These are phyloP conservation scores for Solanum verrucosum DNA, from an alignment of 257 asterid species.

Conservation along the genomic window DNA sequence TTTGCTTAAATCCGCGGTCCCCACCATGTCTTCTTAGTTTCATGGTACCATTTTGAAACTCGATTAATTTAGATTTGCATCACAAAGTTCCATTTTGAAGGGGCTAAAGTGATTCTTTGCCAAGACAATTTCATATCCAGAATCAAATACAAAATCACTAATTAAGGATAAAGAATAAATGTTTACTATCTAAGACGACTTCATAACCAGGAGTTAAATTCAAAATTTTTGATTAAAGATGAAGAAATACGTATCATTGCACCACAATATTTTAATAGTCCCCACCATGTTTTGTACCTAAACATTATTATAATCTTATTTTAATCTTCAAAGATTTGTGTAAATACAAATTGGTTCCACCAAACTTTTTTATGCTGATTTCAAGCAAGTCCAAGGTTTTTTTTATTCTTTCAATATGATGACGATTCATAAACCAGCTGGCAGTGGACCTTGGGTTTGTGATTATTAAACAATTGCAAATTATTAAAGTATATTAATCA, in stretches of 20 bases:
- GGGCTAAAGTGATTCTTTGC: neutral
- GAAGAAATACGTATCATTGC: neutral
- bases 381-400: slow-evolving; percentile 24
- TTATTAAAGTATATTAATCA: neutral
- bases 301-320: neutral
- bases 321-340: neutral
- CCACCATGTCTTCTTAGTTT: slow-evolving; percentile 8
- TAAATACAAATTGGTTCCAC: slow-evolving; percentile 8
- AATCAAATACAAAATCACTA: neutral
- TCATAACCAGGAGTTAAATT: rapidly evolving
- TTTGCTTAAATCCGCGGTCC: slow-evolving; percentile 32
- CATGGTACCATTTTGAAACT: rapidly evolving
- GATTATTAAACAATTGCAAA: neutral
- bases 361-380: slow-evolving; percentile 10
- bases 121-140: rapidly evolving
- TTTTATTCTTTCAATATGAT: slow-evolving; percentile 1
- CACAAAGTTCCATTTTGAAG: neutral
- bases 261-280: neutral
- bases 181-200: neutral
- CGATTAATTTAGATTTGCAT: neutral
- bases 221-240: neutral
- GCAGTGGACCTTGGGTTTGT: slow-evolving; percentile 7
- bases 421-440: slow-evolving; percentile 9
- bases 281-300: slow-evolving; percentile 27
- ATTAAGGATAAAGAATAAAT: neutral